phyloP scores from a whole-genome alignment of 768 basidiomycete species.

The Serendipita vermifera region DNA sequence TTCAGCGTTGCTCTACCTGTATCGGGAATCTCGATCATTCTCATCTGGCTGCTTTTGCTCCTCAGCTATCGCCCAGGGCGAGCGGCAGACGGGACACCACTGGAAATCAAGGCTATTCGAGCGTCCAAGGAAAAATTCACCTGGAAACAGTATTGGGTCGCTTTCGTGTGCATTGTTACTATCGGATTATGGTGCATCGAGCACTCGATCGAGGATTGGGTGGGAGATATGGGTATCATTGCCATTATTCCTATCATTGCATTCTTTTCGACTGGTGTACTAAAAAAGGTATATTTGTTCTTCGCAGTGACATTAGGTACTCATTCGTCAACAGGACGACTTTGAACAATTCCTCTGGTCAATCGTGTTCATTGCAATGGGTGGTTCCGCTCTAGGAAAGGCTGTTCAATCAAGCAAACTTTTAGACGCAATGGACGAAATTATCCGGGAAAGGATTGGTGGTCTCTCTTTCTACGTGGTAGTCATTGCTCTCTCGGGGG shows the following conservation, averaged over 20 bases:
- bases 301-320: neutral
- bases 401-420: slow-evolving; percentile 85
- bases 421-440: slow-evolving; percentile 57
- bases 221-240: slow-evolving; percentile 97
- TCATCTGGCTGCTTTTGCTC: slow-evolving; percentile 86
- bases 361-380: slow-evolving; percentile 95
- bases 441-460: slow-evolving; percentile 45
- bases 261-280: slow-evolving; percentile 85
- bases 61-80: slow-evolving; percentile 65
- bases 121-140: slow-evolving; percentile 74
- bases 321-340: slow-evolving; percentile 50
- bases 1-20: slow-evolving; percentile 91
- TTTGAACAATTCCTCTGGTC: slow-evolving; percentile 93
- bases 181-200: slow-evolving; percentile 87
- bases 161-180: slow-evolving; percentile 66
- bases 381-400: slow-evolving; percentile 90
- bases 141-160: slow-evolving; percentile 79
- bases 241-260: slow-evolving; percentile 85
- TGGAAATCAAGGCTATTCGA: slow-evolving; percentile 75
- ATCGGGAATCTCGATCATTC: slow-evolving; percentile 65
- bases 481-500: slow-evolving; percentile 51
- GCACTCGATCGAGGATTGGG: slow-evolving; percentile 52
- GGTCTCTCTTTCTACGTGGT: slow-evolving; percentile 56
- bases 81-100: slow-evolving; percentile 57
- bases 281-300: slow-evolving; percentile 63